Base-by-base conservation (phyloP, 2,329 filamentous ascomycete species). In the Phaeoacremonium minimum region DNA sequence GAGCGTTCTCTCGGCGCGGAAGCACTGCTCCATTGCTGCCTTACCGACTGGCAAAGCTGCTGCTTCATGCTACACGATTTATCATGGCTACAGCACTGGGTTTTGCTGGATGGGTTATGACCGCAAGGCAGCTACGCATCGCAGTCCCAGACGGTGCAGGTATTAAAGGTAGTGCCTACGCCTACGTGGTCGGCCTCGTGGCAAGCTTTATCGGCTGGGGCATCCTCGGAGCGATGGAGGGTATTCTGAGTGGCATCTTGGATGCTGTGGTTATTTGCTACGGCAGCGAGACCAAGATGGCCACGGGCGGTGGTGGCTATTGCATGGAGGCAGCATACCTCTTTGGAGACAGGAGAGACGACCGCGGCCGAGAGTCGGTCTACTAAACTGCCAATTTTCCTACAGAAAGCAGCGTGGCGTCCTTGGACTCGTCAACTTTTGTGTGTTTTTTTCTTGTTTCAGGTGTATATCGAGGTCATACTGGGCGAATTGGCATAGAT, bases 151-250 rank as follows among this genome's bases (percentile, higher is more conserved):
- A 68, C 28, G 72, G 71, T 16, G 36, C 41, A 2, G 74, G 77
- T 0, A 56, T 83, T 34, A 78, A 78, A 31, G 93, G 93, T 7
- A 95, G 88, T 50, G 72, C 93, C 16, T 98, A 98, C 58, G 93
- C 91, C 3, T 98, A 97, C 54, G 78, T 97, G 2, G 87, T 98
- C 15, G 93, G 90, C 8, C 61, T 98, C 44, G 84, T 97, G 47
- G 93, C 93, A 13, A 88, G 87, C 42, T 89, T 91, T 37, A 96
- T 98, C 48, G 93, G 93, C 7, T 98, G 93, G 82, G 89, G 87
- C 5, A 83, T 97, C 1, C 69, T 98, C 34, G 88, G 89, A 17
- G 85, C 89, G 3, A 91, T 95, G 75, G 90, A 95, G 56, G 86
- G 88, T 12, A 85, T 95, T 14, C 66, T 95, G 16, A 86, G 86